phyloP scores from a whole-genome alignment of 768 basidiomycete species.

The Sporobolomyces roseus region DNA sequence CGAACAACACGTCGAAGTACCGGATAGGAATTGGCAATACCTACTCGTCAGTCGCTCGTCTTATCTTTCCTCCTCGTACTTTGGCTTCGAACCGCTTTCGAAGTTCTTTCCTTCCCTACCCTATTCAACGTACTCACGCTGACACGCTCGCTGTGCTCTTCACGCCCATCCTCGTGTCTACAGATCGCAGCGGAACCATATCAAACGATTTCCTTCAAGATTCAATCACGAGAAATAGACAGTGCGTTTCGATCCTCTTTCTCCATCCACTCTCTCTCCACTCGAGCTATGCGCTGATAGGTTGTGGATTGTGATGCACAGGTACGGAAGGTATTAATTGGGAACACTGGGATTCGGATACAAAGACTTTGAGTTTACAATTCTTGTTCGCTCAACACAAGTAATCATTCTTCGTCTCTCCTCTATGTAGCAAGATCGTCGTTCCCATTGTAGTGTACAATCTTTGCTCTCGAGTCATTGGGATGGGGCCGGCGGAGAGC shows the following conservation, averaged over 20 bases:
- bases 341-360: conserved; percentile 99
- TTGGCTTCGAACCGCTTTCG: not conserved
- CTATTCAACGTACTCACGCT: no score
- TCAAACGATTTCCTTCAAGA: conserved; percentile 98
- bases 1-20: conserved; percentile 92
- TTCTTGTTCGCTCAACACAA: conserved; percentile 68
- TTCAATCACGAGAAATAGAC: conserved; percentile 87
- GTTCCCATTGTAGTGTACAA: not conserved
- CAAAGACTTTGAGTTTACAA: conserved; percentile 90
- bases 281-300: conserved; percentile 57
- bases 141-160: no score
- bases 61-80: not conserved
- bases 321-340: conserved; percentile 53
- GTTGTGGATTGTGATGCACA: not conserved
- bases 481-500: no score
- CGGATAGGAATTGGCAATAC: conserved; percentile 95
- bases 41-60: conserved; percentile 78
- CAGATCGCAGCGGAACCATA: conserved; percentile 99
- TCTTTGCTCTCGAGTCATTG: not conserved
- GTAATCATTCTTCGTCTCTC: not conserved
- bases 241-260: conserved; percentile 47
- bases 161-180: not conserved
- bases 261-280: not conserved
- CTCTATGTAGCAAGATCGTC: not conserved
- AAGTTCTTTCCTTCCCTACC: no score